Conservation (phyloP, 129 eudicot genomes). For the Cynara cardunculus region DNA sequence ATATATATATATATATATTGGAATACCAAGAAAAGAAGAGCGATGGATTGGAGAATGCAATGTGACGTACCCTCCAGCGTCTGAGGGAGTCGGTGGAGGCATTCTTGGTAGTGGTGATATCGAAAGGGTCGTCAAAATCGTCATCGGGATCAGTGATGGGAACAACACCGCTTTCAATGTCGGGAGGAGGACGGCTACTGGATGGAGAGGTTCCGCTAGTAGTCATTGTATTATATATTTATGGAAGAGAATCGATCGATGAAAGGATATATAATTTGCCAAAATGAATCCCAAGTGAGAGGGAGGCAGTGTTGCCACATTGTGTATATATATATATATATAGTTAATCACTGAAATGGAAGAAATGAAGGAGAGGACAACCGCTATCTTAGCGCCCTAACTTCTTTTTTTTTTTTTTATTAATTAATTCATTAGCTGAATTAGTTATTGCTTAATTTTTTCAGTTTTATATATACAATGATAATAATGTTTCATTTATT, state of each 20-base stretch:
- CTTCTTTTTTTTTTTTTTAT: background rate
- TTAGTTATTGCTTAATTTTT: background rate
- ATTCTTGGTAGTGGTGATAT: slow-evolving; percentile 70
- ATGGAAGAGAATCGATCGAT: background rate
- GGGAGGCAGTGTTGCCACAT: background rate
- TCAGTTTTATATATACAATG: too few relatives aligned
- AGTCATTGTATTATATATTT: background rate
- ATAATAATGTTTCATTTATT: too few relatives aligned
- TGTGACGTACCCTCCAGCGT: slow-evolving; percentile 78
- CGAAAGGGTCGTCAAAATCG: slow-evolving; percentile 68
- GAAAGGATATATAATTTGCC: background rate
- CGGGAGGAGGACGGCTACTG: slow-evolving; percentile 15
- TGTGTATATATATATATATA: too few relatives aligned
- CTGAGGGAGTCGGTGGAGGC: slow-evolving; percentile 60
- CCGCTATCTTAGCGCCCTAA: slow-evolving; percentile 19
- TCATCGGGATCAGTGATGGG: background rate
- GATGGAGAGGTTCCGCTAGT: slow-evolving; percentile 6
- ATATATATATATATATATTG: background rate
- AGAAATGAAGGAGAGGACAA: slow-evolving; percentile 17
- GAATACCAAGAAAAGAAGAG: background rate
- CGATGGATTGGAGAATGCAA: background rate
- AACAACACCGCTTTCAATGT: slow-evolving; percentile 33
- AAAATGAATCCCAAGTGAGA: slow-evolving; percentile 23
- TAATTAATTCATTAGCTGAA: background rate
- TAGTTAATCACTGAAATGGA: slow-evolving; percentile 5